Evolutionary conservation across 805 yeast genomes (phyloP).

Genomic region (Komagataella ulmi): DNA sequence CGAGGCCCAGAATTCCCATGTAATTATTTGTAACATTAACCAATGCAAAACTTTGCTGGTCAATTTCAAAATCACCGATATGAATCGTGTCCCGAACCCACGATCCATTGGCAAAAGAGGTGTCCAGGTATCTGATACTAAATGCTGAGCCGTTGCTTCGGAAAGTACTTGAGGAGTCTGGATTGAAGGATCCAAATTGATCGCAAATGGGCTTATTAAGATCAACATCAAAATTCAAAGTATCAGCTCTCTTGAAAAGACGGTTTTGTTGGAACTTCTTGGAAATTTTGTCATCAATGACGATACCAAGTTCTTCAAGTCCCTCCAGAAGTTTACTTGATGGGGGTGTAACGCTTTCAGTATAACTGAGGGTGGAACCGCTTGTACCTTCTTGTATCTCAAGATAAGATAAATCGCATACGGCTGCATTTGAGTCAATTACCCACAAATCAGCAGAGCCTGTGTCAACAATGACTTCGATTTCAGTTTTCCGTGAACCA

Average conservation of each 20-base stretch:
- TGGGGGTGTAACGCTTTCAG: neutral
- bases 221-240: neutral
- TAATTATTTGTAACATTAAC: constrained; percentile 52
- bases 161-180: constrained; percentile 24
- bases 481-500: constrained; percentile 29
- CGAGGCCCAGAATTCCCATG: constrained; percentile 65
- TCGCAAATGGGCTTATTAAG: constrained; percentile 17
- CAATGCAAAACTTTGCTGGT: constrained; percentile 55
- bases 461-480: constrained; percentile 32
- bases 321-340: neutral
- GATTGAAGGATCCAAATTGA: constrained; percentile 33
- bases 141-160: constrained; percentile 25
- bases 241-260: neutral
- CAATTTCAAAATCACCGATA: constrained; percentile 33
- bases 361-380: neutral
- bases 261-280: neutral
- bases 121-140: constrained; percentile 33
- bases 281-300: neutral
- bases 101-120: constrained; percentile 30
- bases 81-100: constrained; percentile 54
- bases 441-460: constrained; percentile 36
- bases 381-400: neutral
- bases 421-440: neutral
- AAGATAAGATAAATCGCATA: neutral
- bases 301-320: neutral